Base-by-base conservation (phyloP, 495 filamentous ascomycete species). In the Xylaria telfairii region DNA sequence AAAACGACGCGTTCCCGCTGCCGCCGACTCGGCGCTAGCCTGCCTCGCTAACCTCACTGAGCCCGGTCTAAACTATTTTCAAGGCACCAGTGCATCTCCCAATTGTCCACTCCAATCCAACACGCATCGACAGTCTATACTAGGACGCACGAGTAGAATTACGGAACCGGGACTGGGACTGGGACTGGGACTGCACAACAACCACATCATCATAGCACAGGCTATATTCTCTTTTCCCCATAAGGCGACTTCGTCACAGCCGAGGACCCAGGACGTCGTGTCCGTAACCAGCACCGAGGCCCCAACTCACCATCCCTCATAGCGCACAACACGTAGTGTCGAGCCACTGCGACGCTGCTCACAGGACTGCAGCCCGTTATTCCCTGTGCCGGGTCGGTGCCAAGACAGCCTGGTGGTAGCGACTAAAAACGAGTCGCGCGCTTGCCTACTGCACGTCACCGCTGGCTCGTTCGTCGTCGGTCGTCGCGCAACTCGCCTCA, bases 21-120 rank as follows among this genome's bases (percentile, higher is more conserved):
- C 68, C 46, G 68, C 57, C 59, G 32, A 70, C 68, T 70, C n/a
- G 60, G 46, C 60, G 68, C 60, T 69, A 69, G 57, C 67, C 65
- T 63, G 0, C 44, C 67, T 69, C 60, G 68, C 68, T 70, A 70
- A 70, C 68, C 61, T 65, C 61, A 64, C 68, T 70, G 49, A 70
- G 68, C 60, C 60, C 68, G 28, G 68, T 60, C 68, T 70, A 70
- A 65, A 65, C 68, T 70, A 59, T 65, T 70, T 70, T 70, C 60
- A 70, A 56, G 68, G 61, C 68, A 61, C 68, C 68, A 61, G 68
- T 69, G 37, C 61, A 64, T 21, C 49, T 44, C 47, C 44, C n/a
- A 21, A 44, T 49, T 59, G 37, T 26, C 44, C 39, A 41, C 39
- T 24, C 24, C 21, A n/a, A 51, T 24, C 24, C 21, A n/a, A 51